A percentile compares a stretch with the other conserved stretches of the same genome.
Conservation (phyloP, 345 rosid species). For the Excoecaria cochinchinensis region DNA sequence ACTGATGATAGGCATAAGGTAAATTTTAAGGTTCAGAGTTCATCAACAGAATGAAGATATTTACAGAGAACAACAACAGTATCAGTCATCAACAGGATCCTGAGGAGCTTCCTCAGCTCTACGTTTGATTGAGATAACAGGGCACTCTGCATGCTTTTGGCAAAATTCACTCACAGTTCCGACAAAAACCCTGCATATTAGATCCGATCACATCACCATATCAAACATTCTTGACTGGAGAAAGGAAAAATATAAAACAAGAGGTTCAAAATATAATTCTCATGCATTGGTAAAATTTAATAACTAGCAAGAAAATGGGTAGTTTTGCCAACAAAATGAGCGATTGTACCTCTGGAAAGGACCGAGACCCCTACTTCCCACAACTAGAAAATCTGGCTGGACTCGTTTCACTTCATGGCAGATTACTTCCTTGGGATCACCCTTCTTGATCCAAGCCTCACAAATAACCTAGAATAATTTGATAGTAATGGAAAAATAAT, state of each 20-base stretch:
- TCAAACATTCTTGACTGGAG: neutral
- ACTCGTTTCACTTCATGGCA: slow-evolving; percentile 85
- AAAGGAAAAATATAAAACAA: neutral
- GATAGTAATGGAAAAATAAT: neutral
- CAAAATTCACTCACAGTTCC: slow-evolving; percentile 96
- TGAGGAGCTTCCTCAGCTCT: slow-evolving; percentile 72
- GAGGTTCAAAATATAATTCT: neutral
- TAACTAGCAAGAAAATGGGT: too few species aligned
- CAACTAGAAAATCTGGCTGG: slow-evolving; percentile 78
- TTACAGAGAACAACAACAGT: neutral
- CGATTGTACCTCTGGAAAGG: slow-evolving; percentile 79
- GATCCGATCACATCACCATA: neutral
- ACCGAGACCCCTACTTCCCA: slow-evolving; percentile 92
- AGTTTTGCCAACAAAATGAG: neutral
- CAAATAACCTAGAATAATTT: slow-evolving; percentile 58
- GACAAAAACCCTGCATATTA: slow-evolving; percentile 75
- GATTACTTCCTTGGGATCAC: slow-evolving; percentile 84
- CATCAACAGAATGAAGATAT: neutral
- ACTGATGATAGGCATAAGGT: neutral
- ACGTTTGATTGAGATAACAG: slow-evolving; percentile 86
- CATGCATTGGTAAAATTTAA: neutral
- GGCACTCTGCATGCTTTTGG: slow-evolving; percentile 95
- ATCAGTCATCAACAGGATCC: slow-evolving; percentile 92
- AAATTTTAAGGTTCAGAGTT: too few species aligned
- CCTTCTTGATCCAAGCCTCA: slow-evolving; percentile 87